phyloP scores from a whole-genome alignment of 371 early-diverging fungal species.

The Mycotypha africana region DNA sequence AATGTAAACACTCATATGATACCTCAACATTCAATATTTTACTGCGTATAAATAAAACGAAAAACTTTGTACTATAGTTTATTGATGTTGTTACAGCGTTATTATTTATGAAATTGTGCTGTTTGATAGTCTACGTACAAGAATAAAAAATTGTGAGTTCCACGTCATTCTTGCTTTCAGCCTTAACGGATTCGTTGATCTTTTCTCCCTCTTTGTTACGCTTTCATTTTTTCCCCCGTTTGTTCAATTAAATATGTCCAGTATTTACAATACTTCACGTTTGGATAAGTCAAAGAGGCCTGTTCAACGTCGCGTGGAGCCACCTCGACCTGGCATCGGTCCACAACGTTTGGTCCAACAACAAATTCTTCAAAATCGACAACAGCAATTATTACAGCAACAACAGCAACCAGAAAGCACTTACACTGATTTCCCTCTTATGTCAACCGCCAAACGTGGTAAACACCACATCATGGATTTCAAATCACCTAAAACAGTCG shows the following conservation, averaged over 20 bases:
- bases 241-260: constrained; percentile 14
- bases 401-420: constrained; percentile 8
- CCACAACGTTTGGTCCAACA: constrained; percentile 12
- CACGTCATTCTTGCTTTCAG: too few relatives aligned
- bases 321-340: constrained; percentile 7
- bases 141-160: not conserved
- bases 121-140: not conserved
- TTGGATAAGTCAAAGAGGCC: constrained; percentile 8
- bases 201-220: too few relatives aligned
- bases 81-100: not conserved
- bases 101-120: too few relatives aligned
- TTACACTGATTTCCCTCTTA: constrained; percentile 56
- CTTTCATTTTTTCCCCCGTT: too few relatives aligned
- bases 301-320: constrained; percentile 5
- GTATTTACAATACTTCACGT: constrained; percentile 21
- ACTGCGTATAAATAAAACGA: too few relatives aligned
- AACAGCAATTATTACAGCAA: constrained; percentile 4
- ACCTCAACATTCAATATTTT: too few relatives aligned
- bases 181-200: too few relatives aligned
- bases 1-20: too few relatives aligned
- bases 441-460: constrained; percentile 44
- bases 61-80: too few relatives aligned
- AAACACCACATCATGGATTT: constrained; percentile 69
- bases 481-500: constrained; percentile 46
- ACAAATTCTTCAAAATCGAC: constrained; percentile 5